Conservation (phyloP, 1,139 yeast species). For the Debaryomyces nepalensis region DNA sequence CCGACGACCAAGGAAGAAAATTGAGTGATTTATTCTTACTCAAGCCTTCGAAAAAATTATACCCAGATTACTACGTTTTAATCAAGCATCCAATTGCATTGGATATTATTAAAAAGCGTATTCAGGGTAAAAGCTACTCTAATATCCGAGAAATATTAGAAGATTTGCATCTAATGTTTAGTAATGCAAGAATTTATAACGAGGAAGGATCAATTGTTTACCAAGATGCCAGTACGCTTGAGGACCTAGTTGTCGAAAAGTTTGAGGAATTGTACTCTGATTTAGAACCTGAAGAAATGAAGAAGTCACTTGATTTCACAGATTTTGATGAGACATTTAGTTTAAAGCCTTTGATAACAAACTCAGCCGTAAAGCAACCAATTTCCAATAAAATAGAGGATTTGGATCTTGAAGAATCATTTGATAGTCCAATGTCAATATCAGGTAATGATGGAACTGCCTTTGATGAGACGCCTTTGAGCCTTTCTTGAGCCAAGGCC, state of each 20-base stretch:
- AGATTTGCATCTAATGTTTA: slow-evolving; percentile 77
- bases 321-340: slow-evolving; percentile 54
- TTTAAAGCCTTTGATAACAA: slow-evolving; percentile 43
- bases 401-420: slow-evolving; percentile 27
- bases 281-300: slow-evolving; percentile 31
- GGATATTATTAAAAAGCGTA: slow-evolving; percentile 65
- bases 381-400: slow-evolving; percentile 20
- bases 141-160: slow-evolving; percentile 64
- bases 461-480: slow-evolving; percentile 23
- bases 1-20: slow-evolving; percentile 46
- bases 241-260: slow-evolving; percentile 47
- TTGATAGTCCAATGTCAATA: slow-evolving; percentile 27
- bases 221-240: slow-evolving; percentile 73
- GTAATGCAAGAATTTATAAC: slow-evolving; percentile 84
- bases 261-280: slow-evolving; percentile 33
- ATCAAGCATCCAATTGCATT: slow-evolving; percentile 84
- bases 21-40: slow-evolving; percentile 67
- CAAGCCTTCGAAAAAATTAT: slow-evolving; percentile 70
- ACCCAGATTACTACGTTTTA: slow-evolving; percentile 86
- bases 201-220: slow-evolving; percentile 87
- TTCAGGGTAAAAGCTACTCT: slow-evolving; percentile 56
- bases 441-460: slow-evolving; percentile 18
- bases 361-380: slow-evolving; percentile 11
- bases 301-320: slow-evolving; percentile 46
- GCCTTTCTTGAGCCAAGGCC: too few species aligned